Evolutionary conservation across 192 early-diverging fungal species (phyloP), one percentile per base, ranked within the genome.

Genomic region (Backusella westeae): DNA sequence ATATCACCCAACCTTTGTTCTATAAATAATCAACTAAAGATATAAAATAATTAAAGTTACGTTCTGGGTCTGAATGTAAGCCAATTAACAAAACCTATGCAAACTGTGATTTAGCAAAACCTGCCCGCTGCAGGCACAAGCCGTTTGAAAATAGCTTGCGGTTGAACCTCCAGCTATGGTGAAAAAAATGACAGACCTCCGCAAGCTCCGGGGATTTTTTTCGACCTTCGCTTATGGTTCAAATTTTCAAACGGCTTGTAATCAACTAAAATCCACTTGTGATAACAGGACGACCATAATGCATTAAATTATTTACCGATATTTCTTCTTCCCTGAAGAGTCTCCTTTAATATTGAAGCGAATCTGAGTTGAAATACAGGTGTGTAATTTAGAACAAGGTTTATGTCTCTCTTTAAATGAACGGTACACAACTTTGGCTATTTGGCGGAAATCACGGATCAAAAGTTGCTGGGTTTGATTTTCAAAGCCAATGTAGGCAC

Each of bases 1-100:
- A 63, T 2, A 12, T 29, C 6, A 3, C 14, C 1, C 12, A 59
- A 12, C 9, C 0, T 63, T 63, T 29, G 9, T 1, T 63, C 26
- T 63, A 26, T 63, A 63, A 63, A 63, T 63, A 56, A 63, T 29
- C 21, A 63, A n/a, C n/a, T n/a, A n/a, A n/a, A n/a, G n/a, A n/a
- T n/a, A n/a, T n/a, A n/a, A n/a, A n/a, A n/a, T n/a, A n/a, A n/a
- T n/a, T n/a, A n/a, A n/a, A n/a, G n/a, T n/a, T n/a, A n/a, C n/a
- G n/a, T n/a, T n/a, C n/a, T n/a, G n/a, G n/a, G n/a, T n/a, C n/a
- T n/a, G n/a, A n/a, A n/a, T n/a, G n/a, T n/a, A n/a, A n/a, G n/a
- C n/a, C n/a, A n/a, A n/a, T n/a, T n/a, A n/a, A n/a, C n/a, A n/a
- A n/a, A n/a, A n/a, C n/a, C n/a, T n/a, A n/a, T n/a, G n/a, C n/a